A percentile compares a stretch with the other conserved stretches of the same genome.
phyloP scores from a whole-genome alignment of 1,139 yeast species.

The Kodamaea arcana region DNA sequence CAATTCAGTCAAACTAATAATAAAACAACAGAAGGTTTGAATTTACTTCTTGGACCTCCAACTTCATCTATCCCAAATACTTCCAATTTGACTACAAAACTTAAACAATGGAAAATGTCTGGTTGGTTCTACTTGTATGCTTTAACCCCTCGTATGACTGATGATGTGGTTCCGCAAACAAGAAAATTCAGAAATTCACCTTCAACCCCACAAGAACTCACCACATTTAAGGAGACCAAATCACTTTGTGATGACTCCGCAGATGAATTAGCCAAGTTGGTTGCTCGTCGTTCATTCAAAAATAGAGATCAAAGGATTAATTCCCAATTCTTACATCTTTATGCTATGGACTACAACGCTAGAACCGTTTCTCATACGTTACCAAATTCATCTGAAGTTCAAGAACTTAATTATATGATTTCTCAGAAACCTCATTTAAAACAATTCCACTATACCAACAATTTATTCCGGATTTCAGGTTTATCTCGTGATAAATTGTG shows the following conservation, averaged over 20 bases:
- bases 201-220: constrained; percentile 2
- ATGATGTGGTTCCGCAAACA: constrained; percentile 18
- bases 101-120: constrained; percentile 7
- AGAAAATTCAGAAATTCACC: neutral
- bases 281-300: constrained; percentile 17
- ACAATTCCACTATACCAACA: constrained; percentile 25
- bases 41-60: neutral
- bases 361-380: constrained; percentile 24
- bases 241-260: constrained; percentile 1
- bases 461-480: constrained; percentile 31
- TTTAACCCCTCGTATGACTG: constrained; percentile 20
- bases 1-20: neutral
- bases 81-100: constrained; percentile 8
- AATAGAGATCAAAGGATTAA: constrained; percentile 47
- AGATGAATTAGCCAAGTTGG: constrained; percentile 6
- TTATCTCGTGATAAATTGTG: constrained; percentile 45
- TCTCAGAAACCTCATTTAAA: constrained; percentile 17
- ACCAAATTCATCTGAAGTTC: constrained; percentile 25
- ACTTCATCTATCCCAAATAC: neutral
- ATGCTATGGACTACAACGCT: constrained; percentile 43
- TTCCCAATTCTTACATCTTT: constrained; percentile 40
- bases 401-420: constrained; percentile 21
- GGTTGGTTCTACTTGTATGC: constrained; percentile 4
- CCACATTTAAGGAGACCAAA: constrained; percentile 2
- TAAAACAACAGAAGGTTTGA: constrained; percentile 1